Evolutionary conservation across 2,329 filamentous ascomycete genomes (phyloP), one percentile per base, ranked within the genome.

Genomic region (Rachicladosporium sp.): DNA sequence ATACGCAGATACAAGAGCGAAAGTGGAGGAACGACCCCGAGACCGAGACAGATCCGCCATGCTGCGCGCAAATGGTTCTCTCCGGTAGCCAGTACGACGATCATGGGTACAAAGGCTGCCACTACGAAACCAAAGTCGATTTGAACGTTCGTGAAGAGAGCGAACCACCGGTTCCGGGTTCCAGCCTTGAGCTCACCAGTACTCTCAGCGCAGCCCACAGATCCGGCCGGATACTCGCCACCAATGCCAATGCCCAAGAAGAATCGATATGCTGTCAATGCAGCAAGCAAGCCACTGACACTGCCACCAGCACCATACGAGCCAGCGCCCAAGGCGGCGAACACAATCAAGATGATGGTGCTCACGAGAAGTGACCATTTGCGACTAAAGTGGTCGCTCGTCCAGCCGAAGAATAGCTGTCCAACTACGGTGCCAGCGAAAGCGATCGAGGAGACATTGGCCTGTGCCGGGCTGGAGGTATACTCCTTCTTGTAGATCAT

Each of bases 391-490:
- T 83, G 78, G 56, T 95, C 88, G 40, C 80, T 80, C 6, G 82
- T 74, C 50, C 79, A 86, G 13, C 87, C 87, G 51, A 94, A 93
- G 34, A 80, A 56, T 6, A 93, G 68, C 66, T 88, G 82, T 2
- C 86, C 86, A 1, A 91, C 65, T 3, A 93, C 83, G 13, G 84
- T 93, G 9, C 87, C 87, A 0, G 79, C 87, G 54, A 93, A 94
- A 3, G 54, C 49, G 19, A 94, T 91, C 44, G 80, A 79, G 19
- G 78, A 71, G 41, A 94, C 80, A 51, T 91, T 86, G 51, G 74
- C 74, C 47, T 78, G 75, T 2, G 85, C 80, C 0, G 68, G 66
- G 0, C 82, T 89, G 2, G 66, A 64, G n/a, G 58, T 69, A 61
- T 87, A 95, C n/a, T 72, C 61, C 1, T 69, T 62, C 31, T 73